These are phyloP conservation scores for Glycine soja DNA, from an alignment of 306 rosid species.

Conservation along the genomic window DNA sequence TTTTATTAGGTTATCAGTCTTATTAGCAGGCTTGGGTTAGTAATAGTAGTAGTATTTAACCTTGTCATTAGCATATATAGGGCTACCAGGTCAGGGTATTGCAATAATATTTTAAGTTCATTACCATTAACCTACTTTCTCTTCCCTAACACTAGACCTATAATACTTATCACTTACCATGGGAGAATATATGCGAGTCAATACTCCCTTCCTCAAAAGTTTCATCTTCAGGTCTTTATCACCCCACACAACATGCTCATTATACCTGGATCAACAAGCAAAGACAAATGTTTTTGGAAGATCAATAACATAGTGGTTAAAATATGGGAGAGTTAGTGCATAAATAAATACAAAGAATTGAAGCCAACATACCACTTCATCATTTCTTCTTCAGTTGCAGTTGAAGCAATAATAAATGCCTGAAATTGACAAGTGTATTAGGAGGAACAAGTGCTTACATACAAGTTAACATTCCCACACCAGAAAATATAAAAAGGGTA, in stretches of 20 bases:
- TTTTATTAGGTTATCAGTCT: not conserved
- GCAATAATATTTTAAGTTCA: slow-evolving; percentile 1
- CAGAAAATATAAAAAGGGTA: not conserved
- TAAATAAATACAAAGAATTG: not conserved
- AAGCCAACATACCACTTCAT: slow-evolving; percentile 68
- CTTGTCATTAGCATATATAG: not conserved
- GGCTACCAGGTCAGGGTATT: slow-evolving; percentile 1
- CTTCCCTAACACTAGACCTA: not conserved
- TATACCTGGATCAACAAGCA: slow-evolving; percentile 67
- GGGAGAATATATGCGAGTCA: slow-evolving; percentile 91
- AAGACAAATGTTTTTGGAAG: slow-evolving; percentile 24
- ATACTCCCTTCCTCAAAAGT: slow-evolving; percentile 86
- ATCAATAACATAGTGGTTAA: slow-evolving; percentile 20
- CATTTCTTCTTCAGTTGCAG: slow-evolving; percentile 91
- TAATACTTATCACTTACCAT: slow-evolving; percentile 60
- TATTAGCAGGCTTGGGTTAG: not conserved
- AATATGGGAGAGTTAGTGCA: too few species aligned
- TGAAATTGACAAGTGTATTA: slow-evolving; percentile 56
- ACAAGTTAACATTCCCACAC: slow-evolving; percentile 24
- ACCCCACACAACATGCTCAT: slow-evolving; percentile 93
- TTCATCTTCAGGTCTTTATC: slow-evolving; percentile 82
- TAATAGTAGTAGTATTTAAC: not conserved
- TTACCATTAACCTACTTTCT: not conserved
- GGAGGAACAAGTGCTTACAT: slow-evolving; percentile 34
- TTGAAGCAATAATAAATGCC: slow-evolving; percentile 98